Evolutionary conservation across 768 basidiomycete genomes (phyloP), one percentile per base, ranked within the genome.

Genomic region (Tricholoma saponaceum): DNA sequence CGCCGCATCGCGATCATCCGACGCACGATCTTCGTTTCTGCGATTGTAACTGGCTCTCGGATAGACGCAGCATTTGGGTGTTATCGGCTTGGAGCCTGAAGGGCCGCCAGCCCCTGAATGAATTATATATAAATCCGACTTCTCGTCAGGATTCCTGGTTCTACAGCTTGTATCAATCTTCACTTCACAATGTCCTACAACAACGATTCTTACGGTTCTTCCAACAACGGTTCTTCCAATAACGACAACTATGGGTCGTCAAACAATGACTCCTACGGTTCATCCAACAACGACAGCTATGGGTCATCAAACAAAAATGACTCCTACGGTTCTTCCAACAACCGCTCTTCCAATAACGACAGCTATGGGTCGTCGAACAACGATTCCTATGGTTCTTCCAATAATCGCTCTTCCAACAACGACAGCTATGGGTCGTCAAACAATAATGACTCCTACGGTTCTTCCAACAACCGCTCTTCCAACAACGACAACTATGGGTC

Each of bases 181-280:
- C n/a, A 50, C 6, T 52, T 35, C 51, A 60, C 35, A 54, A 69
- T 65, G 66, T 67, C 69, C 23, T 62, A 67, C 56, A 54, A 60
- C 59, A 47, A 63, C 54, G 52, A 62, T 39, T 55, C 54, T 5
- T 62, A 32, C 46, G 58, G 61, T 23, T 65, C 63, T 13, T 63
- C 62, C 30, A 20, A 56, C 47, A 52, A 52, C 28, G 60, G 64
- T 8, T 66, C 64, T 23, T 59, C 60, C 18, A 55, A 58, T 28
- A 54, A 58, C 12, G 62, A 71, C 58, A 60, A 52, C 13, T 70
- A 72, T 49, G 64, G 67, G 23, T 68, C 65, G 28, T 67, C 66
- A 47, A 67, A 62, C 58, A 62, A 70, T 51, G 52, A 67, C 22
- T 62, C 66, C 4, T 59, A 67, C 47, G 66, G 66, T 26, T 67